Conservation (phyloP, 2,329 filamentous ascomycete species). For the Exserohilum turcica region DNA sequence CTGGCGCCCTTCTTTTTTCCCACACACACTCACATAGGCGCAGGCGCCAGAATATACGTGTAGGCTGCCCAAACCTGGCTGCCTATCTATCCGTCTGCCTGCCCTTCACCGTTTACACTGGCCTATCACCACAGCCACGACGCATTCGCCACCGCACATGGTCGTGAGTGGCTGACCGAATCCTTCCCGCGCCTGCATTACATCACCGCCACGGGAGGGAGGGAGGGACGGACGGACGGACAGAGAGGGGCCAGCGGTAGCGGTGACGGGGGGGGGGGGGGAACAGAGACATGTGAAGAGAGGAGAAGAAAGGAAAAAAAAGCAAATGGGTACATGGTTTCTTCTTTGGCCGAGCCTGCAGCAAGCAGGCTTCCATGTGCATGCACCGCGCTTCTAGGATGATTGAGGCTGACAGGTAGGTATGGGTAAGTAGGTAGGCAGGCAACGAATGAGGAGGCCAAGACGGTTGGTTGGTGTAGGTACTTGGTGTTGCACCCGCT, state of each 20-base stretch:
- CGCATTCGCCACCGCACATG: background rate
- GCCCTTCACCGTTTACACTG: too few relatives aligned
- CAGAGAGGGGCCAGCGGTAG: background rate
- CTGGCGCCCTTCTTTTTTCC: too few relatives aligned
- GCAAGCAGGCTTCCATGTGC: conserved; percentile 6
- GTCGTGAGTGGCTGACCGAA: background rate
- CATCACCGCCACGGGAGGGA: conserved; percentile 1
- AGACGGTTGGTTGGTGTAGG: too few relatives aligned
- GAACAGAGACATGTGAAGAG: background rate
- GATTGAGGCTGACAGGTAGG: conserved; percentile 20
- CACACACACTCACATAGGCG: too few relatives aligned
- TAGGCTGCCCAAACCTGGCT: too few relatives aligned
- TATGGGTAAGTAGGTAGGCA: background rate
- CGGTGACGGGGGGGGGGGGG: background rate
- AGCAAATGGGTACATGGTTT: background rate
- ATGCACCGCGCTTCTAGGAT: conserved; percentile 11
- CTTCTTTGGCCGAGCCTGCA: conserved; percentile 8
- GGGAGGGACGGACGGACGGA: background rate
- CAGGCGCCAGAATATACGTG: too few relatives aligned
- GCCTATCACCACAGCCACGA: background rate
- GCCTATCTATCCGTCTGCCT: too few relatives aligned
- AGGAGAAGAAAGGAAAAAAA: conserved; percentile 4
- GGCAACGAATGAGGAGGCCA: too few relatives aligned
- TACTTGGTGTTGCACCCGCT: too few relatives aligned
- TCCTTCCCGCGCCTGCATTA: conserved; percentile 5